phyloP scores from a whole-genome alignment of 805 yeast species.

The Debaryomyces prosopidis region DNA sequence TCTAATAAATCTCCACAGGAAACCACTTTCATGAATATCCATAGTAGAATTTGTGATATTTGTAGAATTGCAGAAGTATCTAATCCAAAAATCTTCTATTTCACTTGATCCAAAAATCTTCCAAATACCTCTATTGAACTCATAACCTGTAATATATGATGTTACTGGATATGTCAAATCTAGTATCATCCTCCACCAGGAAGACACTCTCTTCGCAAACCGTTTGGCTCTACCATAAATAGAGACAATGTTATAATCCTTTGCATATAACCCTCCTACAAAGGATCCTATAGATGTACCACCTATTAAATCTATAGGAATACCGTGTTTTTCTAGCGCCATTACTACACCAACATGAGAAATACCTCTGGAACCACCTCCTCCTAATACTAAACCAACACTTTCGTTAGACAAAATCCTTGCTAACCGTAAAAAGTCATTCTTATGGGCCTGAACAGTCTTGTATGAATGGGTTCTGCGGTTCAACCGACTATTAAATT shows the following conservation, averaged over 20 bases:
- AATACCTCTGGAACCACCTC: slow-evolving; percentile 96
- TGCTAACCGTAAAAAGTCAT: slow-evolving; percentile 87
- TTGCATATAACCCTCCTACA: slow-evolving; percentile 93
- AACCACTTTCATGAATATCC: slow-evolving; percentile 92
- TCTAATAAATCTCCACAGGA: slow-evolving; percentile 92
- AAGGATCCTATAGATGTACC: slow-evolving; percentile 97
- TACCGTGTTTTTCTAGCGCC: slow-evolving; percentile 87
- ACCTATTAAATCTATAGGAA: slow-evolving; percentile 91
- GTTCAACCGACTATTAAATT: slow-evolving; percentile 21
- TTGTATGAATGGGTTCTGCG: slow-evolving; percentile 20
- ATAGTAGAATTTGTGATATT: slow-evolving; percentile 92
- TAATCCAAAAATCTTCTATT: slow-evolving; percentile 95
- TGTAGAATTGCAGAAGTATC: slow-evolving; percentile 86
- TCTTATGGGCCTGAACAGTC: slow-evolving; percentile 60
- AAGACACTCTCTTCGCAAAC: slow-evolving; percentile 78
- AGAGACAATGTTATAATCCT: slow-evolving; percentile 87
- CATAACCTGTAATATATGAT: slow-evolving; percentile 95
- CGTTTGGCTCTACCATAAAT: slow-evolving; percentile 87
- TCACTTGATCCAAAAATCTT: slow-evolving; percentile 89
- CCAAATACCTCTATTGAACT: slow-evolving; percentile 97
- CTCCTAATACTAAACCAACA: slow-evolving; percentile 91
- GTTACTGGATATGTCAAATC: slow-evolving; percentile 94
- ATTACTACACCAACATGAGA: slow-evolving; percentile 90
- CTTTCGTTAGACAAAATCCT: slow-evolving; percentile 90
- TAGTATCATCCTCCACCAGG: slow-evolving; percentile 79